These are phyloP conservation scores for Phytophthora ramorum DNA, from an alignment of 352 stramenopile species.

Conservation along the genomic window DNA sequence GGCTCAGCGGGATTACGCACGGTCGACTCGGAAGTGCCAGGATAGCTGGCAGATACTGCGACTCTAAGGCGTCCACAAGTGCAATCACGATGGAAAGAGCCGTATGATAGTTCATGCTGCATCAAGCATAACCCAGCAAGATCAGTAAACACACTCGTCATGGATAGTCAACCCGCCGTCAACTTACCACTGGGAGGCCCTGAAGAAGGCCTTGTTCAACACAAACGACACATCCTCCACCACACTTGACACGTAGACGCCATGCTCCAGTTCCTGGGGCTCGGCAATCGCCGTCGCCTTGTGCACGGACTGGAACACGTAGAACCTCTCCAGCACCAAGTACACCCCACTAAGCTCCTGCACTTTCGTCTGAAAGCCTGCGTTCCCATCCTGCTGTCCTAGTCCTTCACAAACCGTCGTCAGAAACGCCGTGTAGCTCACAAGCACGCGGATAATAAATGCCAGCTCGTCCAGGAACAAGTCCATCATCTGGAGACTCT, in stretches of 20 bases:
- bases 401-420: conserved; percentile 58
- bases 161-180: not conserved
- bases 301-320: conserved; percentile 86
- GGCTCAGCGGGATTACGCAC: conserved; percentile 61
- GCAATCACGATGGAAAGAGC: conserved; percentile 82
- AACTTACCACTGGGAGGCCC: conserved; percentile 74
- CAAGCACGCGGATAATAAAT: conserved; percentile 76
- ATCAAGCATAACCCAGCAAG: conserved; percentile 4
- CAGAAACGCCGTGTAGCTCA: conserved; percentile 72
- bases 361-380: conserved; percentile 62
- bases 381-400: conserved; percentile 38
- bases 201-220: conserved; percentile 83
- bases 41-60: conserved; percentile 80
- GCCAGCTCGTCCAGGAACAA: conserved; percentile 83
- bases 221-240: conserved; percentile 89
- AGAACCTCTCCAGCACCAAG: conserved; percentile 83
- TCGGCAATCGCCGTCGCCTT: conserved; percentile 87
- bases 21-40: conserved; percentile 65
- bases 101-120: conserved; percentile 84
- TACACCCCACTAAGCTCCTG: conserved; percentile 86
- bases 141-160: conserved; percentile 7
- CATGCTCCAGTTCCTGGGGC: conserved; percentile 68
- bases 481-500: conserved; percentile 90
- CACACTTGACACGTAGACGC: conserved; percentile 80
- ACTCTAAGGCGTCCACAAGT: conserved; percentile 85